These are phyloP conservation scores for Yamadazyma dendronema DNA, from an alignment of 1,139 yeast genomes.

Conservation along the genomic window DNA sequence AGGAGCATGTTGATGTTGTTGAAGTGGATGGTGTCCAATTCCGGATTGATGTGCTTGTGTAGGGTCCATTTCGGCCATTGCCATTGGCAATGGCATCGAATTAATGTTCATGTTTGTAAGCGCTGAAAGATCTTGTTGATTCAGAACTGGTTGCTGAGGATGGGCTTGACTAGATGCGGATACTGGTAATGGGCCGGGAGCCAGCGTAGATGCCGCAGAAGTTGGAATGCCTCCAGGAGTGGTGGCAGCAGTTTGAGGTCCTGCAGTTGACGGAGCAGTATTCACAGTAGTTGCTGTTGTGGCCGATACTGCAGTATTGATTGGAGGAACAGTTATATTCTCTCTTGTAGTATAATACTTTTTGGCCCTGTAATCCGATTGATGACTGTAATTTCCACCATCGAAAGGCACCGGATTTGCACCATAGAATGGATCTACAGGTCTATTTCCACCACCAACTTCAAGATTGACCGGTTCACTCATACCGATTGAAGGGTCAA, in stretches of 20 bases:
- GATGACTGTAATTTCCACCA: constrained; percentile 1
- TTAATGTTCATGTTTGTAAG: background rate
- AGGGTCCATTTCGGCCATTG: constrained; percentile 1
- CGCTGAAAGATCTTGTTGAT: background rate
- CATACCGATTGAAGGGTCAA: constrained; percentile 4
- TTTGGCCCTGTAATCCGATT: constrained; percentile 5
- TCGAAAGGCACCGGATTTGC: background rate
- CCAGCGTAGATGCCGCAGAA: background rate
- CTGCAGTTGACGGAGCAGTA: background rate
- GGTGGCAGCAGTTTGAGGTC: background rate
- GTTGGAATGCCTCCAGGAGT: background rate
- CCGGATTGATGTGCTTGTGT: background rate
- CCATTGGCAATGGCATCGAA: constrained; percentile 1
- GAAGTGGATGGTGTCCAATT: background rate
- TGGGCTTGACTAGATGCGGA: too few relatives aligned
- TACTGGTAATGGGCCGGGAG: too few relatives aligned
- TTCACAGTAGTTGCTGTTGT: background rate
- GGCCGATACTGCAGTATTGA: background rate
- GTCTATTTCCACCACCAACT: constrained; percentile 7
- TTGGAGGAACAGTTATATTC: background rate
- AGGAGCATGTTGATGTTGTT: background rate
- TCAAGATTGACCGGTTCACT: constrained; percentile 1
- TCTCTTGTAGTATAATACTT: constrained; percentile 3
- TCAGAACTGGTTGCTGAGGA: background rate
- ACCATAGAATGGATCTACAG: constrained; percentile 1